Conservation (phyloP, 495 filamentous ascomycete species). For the Podospora pseudopauciseta region DNA sequence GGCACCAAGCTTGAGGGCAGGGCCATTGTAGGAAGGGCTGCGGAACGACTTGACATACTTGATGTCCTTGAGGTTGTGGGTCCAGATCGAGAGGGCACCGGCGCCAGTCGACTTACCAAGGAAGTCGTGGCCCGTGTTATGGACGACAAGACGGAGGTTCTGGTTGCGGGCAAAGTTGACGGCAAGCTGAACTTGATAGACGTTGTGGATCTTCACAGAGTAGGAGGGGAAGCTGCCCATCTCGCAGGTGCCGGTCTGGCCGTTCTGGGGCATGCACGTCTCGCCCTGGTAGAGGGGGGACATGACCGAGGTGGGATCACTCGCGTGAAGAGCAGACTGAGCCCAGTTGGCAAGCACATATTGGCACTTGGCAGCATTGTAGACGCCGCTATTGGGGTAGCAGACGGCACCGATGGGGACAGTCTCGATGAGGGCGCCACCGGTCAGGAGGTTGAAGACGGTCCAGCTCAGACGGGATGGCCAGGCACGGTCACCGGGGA, state of each 20-base stretch:
- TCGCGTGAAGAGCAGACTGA: constrained; percentile 13
- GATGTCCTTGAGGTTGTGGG: constrained; percentile 44
- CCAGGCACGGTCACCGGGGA: constrained; percentile 48
- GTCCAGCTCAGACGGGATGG: constrained; percentile 42
- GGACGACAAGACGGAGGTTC: constrained; percentile 57
- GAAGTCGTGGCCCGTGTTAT: constrained; percentile 68
- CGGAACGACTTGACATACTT: constrained; percentile 20
- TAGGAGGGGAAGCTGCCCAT: constrained; percentile 57
- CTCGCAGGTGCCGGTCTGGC: constrained; percentile 43
- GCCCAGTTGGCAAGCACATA: constrained; percentile 36
- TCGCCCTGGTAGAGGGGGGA: constrained; percentile 29
- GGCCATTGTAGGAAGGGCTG: constrained; percentile 40
- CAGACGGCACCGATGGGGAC: constrained; percentile 38
- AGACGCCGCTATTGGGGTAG: constrained; percentile 45
- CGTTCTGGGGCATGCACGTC: constrained; percentile 38
- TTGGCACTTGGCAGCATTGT: constrained; percentile 40
- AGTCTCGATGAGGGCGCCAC: constrained; percentile 25
- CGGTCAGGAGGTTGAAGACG: constrained; percentile 42
- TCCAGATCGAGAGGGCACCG: constrained; percentile 57
- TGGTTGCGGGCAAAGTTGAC: constrained; percentile 60
- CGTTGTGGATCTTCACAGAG: constrained; percentile 53
- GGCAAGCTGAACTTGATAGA: constrained; percentile 53
- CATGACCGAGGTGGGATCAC: constrained; percentile 20
- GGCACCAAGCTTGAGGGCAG: constrained; percentile 56
- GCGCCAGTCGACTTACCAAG: constrained; percentile 48